phyloP scores from a whole-genome alignment of 2,329 filamentous ascomycete genomes.

The Endocalyx cinctus region DNA sequence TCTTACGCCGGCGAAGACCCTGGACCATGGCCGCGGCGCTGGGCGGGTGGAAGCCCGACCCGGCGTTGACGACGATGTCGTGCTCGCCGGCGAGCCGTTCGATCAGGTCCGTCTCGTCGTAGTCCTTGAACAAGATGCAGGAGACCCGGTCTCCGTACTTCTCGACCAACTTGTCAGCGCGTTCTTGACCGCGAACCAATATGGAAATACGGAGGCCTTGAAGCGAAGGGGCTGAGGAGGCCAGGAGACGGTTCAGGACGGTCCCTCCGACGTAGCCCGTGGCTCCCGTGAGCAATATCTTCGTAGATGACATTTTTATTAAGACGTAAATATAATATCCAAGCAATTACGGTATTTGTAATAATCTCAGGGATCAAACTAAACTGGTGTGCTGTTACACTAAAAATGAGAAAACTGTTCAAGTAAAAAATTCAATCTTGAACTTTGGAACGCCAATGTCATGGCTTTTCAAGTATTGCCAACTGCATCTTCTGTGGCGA shows the following conservation, averaged over 20 bases:
- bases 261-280: constrained; percentile 17
- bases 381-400: too few relatives aligned
- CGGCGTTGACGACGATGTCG: constrained; percentile 32
- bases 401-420: too few relatives aligned
- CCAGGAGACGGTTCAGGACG: constrained; percentile 11
- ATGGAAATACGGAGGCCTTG: constrained; percentile 1
- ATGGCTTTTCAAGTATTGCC: too few relatives aligned
- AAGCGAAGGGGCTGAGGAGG: background rate
- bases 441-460: too few relatives aligned
- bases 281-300: constrained; percentile 11
- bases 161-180: constrained; percentile 3
- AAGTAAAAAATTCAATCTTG: too few relatives aligned
- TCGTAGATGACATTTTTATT: background rate
- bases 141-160: constrained; percentile 7
- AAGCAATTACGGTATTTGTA: too few relatives aligned
- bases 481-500: too few relatives aligned
- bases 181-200: constrained; percentile 6
- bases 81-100: constrained; percentile 8
- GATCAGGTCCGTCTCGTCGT: constrained; percentile 9
- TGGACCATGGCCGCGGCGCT: constrained; percentile 30
- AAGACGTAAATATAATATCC: background rate
- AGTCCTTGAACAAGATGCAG: constrained; percentile 4
- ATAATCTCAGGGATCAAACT: too few relatives aligned
- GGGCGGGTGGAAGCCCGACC: constrained; percentile 26
- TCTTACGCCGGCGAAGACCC: constrained; percentile 28